These are phyloP conservation scores for Sphaerobolus stellatus DNA, from an alignment of 1,284 basidiomycete genomes.

Conservation along the genomic window DNA sequence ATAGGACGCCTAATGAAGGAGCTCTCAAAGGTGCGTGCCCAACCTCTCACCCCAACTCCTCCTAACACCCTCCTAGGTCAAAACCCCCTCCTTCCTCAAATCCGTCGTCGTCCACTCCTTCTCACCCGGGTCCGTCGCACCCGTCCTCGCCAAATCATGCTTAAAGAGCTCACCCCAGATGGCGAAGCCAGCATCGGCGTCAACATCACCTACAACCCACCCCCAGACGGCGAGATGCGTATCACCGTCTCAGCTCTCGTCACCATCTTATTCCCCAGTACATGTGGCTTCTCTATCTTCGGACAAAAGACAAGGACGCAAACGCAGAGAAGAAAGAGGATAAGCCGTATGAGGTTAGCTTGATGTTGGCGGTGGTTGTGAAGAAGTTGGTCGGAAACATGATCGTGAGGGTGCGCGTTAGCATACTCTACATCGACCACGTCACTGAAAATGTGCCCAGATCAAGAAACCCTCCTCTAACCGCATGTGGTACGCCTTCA, in stretches of 20 bases:
- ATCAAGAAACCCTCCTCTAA: constrained; percentile 94
- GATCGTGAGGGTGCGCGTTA: constrained; percentile 64
- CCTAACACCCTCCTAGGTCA: no score
- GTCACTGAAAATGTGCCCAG: not conserved
- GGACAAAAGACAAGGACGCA: constrained; percentile 8
- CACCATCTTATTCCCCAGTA: constrained; percentile 63
- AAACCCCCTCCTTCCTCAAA: constrained; percentile 82
- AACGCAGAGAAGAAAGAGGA: constrained; percentile 74
- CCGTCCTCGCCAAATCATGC: constrained; percentile 90
- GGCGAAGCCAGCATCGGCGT: constrained; percentile 91
- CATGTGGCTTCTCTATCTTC: constrained; percentile 1
- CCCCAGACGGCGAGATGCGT: constrained; percentile 65
- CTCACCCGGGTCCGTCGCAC: constrained; percentile 81
- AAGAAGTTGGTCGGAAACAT: constrained; percentile 90
- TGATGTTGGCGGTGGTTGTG: constrained; percentile 85
- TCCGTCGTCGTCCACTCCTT: constrained; percentile 88
- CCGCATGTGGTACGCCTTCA: constrained; percentile 97
- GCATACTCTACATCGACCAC: not conserved
- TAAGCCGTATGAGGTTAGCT: constrained; percentile 86
- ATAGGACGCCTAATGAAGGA: constrained; percentile 91
- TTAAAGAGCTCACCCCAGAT: constrained; percentile 91
- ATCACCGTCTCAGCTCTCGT: constrained; percentile 89
- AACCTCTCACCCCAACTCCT: no score
- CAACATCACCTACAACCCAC: constrained; percentile 67
- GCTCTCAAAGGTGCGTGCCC: constrained; percentile 65